phyloP scores from a whole-genome alignment of 1,284 basidiomycete genomes.

The Puccinia horiana region DNA sequence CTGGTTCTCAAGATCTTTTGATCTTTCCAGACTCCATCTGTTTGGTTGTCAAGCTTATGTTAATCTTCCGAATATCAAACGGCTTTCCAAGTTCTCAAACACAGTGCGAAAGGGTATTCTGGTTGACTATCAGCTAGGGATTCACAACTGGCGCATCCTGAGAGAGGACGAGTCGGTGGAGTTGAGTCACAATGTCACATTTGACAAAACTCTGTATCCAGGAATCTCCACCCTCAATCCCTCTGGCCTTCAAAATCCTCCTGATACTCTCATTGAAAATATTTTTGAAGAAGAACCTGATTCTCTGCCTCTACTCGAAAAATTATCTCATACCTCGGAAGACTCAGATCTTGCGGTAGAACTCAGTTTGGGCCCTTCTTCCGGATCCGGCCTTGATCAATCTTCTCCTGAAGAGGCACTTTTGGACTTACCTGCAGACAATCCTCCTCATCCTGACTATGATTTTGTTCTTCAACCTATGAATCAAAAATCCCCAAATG shows the following conservation, averaged over 20 bases:
- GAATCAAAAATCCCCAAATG: not conserved
- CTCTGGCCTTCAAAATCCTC: not conserved
- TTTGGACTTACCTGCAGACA: not conserved
- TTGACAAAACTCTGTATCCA: not conserved
- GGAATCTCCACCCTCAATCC: not conserved
- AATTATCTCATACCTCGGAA: too few species aligned
- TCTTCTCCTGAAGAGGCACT: not conserved
- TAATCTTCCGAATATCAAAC: not conserved
- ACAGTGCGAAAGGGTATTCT: slow-evolving; percentile 1
- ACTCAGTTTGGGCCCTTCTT: too few species aligned
- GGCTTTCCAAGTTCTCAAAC: not conserved
- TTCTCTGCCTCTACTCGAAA: too few species aligned
- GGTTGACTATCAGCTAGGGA: slow-evolving; percentile 23
- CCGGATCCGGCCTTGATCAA: too few species aligned
- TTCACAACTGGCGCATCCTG: not conserved
- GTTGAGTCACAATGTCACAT: slow-evolving; percentile 10
- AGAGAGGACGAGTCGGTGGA: not conserved
- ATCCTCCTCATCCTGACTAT: not conserved
- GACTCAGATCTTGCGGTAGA: not conserved
- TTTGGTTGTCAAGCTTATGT: slow-evolving; percentile 21
- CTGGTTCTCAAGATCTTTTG: not conserved
- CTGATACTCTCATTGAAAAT: not conserved
- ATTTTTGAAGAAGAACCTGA: not conserved
- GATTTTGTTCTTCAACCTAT: not conserved
- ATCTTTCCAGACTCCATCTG: not conserved